phyloP scores from a whole-genome alignment of 164 flowering plant species.

The Vitis amurensis region DNA sequence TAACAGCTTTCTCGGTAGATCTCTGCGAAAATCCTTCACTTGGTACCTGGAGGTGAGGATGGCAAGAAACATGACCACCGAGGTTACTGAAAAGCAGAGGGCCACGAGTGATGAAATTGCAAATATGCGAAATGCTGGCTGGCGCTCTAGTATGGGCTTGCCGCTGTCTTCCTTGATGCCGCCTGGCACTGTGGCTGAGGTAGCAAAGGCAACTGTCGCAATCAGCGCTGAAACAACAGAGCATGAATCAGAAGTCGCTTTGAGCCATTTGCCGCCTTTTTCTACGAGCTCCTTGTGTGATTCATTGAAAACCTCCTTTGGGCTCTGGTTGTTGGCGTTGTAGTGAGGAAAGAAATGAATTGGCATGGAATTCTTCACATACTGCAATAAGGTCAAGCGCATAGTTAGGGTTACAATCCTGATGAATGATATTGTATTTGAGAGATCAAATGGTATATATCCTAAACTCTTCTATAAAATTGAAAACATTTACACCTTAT shows the following conservation, averaged over 20 bases:
- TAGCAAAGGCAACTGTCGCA: conserved; percentile 29
- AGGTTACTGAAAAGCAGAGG: conserved; percentile 24
- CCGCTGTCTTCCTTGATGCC: conserved; percentile 11
- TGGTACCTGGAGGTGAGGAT: conserved; percentile 26
- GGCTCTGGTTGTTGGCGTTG: conserved; percentile 13
- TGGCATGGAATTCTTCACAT: conserved; percentile 17
- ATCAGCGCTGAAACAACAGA: conserved; percentile 25
- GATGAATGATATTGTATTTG: too few relatives aligned
- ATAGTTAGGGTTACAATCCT: too few relatives aligned
- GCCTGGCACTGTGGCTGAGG: conserved; percentile 20
- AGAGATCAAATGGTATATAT: too few relatives aligned
- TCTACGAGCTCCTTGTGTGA: conserved; percentile 14
- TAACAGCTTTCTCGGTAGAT: conserved; percentile 21
- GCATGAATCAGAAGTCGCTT: conserved; percentile 21
- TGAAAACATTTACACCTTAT: not conserved
- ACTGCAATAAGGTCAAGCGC: conserved; percentile 4
- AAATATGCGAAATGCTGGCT: conserved; percentile 17
- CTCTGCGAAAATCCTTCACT: conserved; percentile 15
- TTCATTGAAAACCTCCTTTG: conserved; percentile 14
- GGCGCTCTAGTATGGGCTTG: conserved; percentile 4
- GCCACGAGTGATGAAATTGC: conserved; percentile 20
- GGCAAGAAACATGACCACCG: conserved; percentile 23
- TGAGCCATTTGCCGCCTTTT: conserved; percentile 18
- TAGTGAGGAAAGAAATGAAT: conserved; percentile 10
- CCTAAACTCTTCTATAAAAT: too few relatives aligned